A percentile compares a stretch with the other conserved stretches of the same genome.
These are phyloP conservation scores for Stemphylium vesicarium DNA, from an alignment of 2,329 filamentous ascomycete species.

Conservation along the genomic window DNA sequence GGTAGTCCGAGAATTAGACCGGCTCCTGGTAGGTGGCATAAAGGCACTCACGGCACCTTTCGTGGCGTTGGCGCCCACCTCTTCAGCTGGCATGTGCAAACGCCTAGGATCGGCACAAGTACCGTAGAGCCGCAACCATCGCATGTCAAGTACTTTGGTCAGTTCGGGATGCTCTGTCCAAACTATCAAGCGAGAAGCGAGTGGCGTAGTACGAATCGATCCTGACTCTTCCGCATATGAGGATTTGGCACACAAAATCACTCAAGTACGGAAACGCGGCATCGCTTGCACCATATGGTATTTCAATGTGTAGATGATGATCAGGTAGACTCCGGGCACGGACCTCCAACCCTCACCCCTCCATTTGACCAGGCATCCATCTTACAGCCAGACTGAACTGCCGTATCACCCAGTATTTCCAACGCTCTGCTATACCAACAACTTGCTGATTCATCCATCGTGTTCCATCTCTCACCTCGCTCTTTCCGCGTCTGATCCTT, in stretches of 20 bases:
- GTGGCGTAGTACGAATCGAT: too few species aligned
- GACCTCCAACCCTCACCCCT: neutral
- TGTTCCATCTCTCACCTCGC: neutral
- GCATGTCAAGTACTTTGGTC: neutral
- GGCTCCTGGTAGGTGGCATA: neutral
- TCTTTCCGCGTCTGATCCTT: neutral
- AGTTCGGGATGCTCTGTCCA: neutral
- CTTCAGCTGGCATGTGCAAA: constrained; percentile 2
- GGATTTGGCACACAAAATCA: too few species aligned
- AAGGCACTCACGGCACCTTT: neutral
- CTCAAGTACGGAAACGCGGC: neutral
- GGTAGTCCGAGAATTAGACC: constrained; percentile 8
- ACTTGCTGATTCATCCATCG: neutral
- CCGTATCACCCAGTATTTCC: neutral
- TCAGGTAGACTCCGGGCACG: neutral
- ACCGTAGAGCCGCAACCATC: neutral
- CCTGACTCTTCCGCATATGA: too few species aligned
- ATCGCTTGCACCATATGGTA: neutral
- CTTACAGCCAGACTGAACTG: neutral
- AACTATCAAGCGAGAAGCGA: too few species aligned
- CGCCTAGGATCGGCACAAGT: constrained; percentile 3
- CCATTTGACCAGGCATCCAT: constrained; percentile 2
- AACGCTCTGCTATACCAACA: neutral
- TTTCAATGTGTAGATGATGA: neutral
- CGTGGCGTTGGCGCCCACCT: neutral